Conservation (phyloP, 352 stramenopile genomes). For the Aphanomyces stellatus region DNA sequence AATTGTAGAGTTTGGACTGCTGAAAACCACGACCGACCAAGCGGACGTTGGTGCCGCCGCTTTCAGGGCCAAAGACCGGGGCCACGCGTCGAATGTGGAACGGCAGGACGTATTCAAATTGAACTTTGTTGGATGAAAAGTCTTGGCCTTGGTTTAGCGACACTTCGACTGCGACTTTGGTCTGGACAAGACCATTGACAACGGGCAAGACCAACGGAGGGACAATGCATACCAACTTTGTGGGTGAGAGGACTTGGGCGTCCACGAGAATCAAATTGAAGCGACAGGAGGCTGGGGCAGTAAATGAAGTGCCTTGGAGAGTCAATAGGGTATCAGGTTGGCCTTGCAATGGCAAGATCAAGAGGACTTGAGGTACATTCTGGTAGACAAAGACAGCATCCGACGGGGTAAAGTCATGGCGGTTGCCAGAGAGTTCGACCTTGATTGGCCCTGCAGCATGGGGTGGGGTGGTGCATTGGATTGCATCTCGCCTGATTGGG, state of each 20-base stretch:
- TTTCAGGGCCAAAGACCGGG: slow-evolving; percentile 34
- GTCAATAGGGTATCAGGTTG: not conserved
- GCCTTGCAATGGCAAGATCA: not conserved
- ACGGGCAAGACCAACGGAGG: slow-evolving; percentile 21
- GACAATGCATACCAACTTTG: slow-evolving; percentile 34
- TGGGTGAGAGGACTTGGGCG: slow-evolving; percentile 35
- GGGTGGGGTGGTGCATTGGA: slow-evolving; percentile 10
- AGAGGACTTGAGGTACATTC: not conserved
- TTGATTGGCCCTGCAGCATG: not conserved
- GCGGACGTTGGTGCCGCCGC: slow-evolving; percentile 44
- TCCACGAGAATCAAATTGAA: slow-evolving; percentile 29
- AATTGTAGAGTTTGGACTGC: slow-evolving; percentile 40
- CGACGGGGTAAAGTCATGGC: not conserved
- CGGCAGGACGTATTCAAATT: slow-evolving; percentile 49
- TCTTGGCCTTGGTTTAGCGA: slow-evolving; percentile 86
- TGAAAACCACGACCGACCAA: slow-evolving; percentile 52
- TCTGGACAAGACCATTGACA: not conserved
- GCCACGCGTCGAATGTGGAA: slow-evolving; percentile 40
- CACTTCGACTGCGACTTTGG: slow-evolving; percentile 42
- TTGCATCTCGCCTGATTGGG: not conserved
- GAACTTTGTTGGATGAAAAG: slow-evolving; percentile 58
- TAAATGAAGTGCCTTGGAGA: not conserved
- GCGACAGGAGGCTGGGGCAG: slow-evolving; percentile 24
- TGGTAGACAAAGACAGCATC: not conserved
- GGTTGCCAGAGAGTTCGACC: slow-evolving; percentile 14